Conservation (phyloP, 2,329 filamentous ascomycete species). For the Aphanocladium album region DNA sequence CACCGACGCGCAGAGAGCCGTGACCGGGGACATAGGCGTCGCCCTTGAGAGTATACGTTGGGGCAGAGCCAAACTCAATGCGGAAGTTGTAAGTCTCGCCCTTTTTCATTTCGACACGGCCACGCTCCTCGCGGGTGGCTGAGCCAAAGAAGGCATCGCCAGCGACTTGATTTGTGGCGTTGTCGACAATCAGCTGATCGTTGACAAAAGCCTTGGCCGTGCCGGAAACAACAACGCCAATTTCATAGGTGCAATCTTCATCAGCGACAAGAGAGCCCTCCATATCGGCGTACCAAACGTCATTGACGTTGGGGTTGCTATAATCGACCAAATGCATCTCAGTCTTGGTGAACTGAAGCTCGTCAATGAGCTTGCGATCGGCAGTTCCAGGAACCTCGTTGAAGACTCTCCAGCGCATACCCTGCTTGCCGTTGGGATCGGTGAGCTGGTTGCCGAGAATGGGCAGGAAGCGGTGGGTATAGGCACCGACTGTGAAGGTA, state of each 20-base stretch:
- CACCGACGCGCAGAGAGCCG: constrained; percentile 59
- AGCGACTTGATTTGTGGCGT: constrained; percentile 56
- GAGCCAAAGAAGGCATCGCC: constrained; percentile 62
- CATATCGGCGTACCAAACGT: constrained; percentile 56
- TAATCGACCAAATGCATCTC: constrained; percentile 48
- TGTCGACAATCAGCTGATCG: constrained; percentile 58
- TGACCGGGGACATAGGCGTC: constrained; percentile 49
- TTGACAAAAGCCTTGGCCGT: constrained; percentile 62
- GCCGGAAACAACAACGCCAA: constrained; percentile 61
- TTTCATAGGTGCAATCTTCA: constrained; percentile 56
- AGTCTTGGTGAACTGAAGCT: constrained; percentile 42
- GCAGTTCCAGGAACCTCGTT: constrained; percentile 49
- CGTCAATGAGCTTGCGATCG: constrained; percentile 46
- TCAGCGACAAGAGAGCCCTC: constrained; percentile 57
- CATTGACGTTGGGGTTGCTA: constrained; percentile 47
- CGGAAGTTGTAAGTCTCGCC: constrained; percentile 54
- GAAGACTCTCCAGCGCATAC: constrained; percentile 59
- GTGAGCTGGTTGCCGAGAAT: constrained; percentile 49
- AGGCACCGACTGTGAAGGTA: constrained; percentile 54
- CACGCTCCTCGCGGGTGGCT: constrained; percentile 59
- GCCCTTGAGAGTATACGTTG: constrained; percentile 50
- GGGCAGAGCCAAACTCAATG: constrained; percentile 56
- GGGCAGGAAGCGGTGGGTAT: constrained; percentile 61
- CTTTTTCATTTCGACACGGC: constrained; percentile 51
- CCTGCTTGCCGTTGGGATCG: constrained; percentile 46